Evolutionary conservation across 1,139 yeast genomes (phyloP), one percentile per base, ranked within the genome.

Genomic region (Geotrichum klebahnii): DNA sequence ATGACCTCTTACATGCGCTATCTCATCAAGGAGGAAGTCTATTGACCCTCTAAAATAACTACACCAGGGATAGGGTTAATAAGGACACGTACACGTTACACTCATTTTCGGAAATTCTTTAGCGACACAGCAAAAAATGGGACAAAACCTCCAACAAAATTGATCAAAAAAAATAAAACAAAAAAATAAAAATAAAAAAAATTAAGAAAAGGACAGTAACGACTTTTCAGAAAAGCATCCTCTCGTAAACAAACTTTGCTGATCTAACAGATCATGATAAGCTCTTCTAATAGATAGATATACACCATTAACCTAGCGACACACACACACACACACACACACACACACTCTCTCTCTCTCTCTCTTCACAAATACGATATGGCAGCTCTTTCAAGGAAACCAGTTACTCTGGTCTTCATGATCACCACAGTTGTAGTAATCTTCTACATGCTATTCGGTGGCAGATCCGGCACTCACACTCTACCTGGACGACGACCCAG

Each of bases 331-430:
- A 9, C 40, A 3, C 40, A 20, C 12, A 9, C 40, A 6, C n/a
- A 6, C 3, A 17, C 14, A 20, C 12, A 8, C 28, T 29, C 22
- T n/a, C 12, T 16, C 26, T 22, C 9, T 22, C 5, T 17, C 14
- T 31, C 34, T 8, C 8, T 5, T 31, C 14, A 17, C 34, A 8
- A 5, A 14, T 31, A n/a, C 42, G 28, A 20, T 14, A 38, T 38
- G 42, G 42, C 42, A n/a, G 42, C 33, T 16, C 22, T 17, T n/a
- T 16, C 40, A 36, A 19, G 42, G 42, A 38, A 38, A 26, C 42
- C 42, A 20, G 4, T 38, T 5, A 38, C 42, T 3, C n/a, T 19
- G 22, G 42, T 38, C n/a, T 24, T 38, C 33, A 24, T 38, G 17
- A 26, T 19, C 14, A 14, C 33, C 3, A 33, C 42, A 2, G 42